phyloP scores from a whole-genome alignment of 1,284 basidiomycete species.

The Ceratobasidium sp. region DNA sequence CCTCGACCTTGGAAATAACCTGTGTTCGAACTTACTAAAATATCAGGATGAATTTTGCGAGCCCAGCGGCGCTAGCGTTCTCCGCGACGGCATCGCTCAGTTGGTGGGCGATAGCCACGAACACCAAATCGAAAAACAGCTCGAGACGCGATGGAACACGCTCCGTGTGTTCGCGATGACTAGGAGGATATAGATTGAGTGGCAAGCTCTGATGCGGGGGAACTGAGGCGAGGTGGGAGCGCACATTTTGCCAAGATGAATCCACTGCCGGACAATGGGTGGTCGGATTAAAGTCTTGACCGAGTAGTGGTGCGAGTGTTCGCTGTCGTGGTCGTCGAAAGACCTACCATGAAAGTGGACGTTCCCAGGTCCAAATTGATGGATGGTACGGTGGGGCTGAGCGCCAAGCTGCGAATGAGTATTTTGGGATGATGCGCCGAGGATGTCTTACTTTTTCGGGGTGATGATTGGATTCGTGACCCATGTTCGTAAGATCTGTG shows the following conservation, averaged over 20 bases:
- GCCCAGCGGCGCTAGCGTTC: conserved; percentile 41
- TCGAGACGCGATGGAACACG: conserved; percentile 45
- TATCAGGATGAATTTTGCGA: conserved; percentile 44
- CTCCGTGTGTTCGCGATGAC: conserved; percentile 31
- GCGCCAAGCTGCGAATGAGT: neutral
- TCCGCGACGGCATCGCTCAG: conserved; percentile 49
- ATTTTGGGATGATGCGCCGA: neutral
- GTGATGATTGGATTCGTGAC: conserved; percentile 6
- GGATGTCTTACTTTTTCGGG: neutral
- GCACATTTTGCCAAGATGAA: conserved; percentile 32
- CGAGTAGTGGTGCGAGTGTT: conserved; percentile 22
- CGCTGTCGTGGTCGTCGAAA: conserved; percentile 18
- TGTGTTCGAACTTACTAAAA: conserved; percentile 40
- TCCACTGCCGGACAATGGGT: conserved; percentile 22
- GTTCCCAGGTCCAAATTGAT: conserved; percentile 22
- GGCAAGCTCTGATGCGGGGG: neutral
- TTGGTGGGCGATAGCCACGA: conserved; percentile 53
- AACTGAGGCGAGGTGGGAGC: neutral
- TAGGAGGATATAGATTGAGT: neutral
- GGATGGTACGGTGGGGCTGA: conserved; percentile 15
- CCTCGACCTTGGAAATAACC: conserved; percentile 2
- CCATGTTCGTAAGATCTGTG: too few species aligned
- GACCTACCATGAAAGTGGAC: conserved; percentile 20
- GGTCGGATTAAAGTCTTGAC: conserved; percentile 2
- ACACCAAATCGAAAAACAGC: conserved; percentile 53